A percentile compares a stretch with the other conserved stretches of the same genome.
phyloP scores from a whole-genome alignment of 805 yeast genomes.

The Wickerhamiella brachini region DNA sequence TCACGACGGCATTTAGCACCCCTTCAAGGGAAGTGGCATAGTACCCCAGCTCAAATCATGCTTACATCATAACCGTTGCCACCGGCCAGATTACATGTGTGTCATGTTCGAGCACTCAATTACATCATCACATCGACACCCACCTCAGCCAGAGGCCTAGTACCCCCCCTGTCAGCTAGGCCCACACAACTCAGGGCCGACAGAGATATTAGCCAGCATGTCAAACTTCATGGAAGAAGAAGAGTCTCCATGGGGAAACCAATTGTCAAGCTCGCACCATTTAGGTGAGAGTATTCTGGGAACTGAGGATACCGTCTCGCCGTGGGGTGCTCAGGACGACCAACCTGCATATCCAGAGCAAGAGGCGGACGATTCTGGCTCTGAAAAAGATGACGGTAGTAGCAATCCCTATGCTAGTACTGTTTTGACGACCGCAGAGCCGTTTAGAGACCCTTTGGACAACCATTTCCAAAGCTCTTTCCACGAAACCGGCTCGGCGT shows the following conservation, averaged over 20 bases:
- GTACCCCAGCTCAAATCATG: too few species aligned
- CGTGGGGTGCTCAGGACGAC: slow-evolving; percentile 1
- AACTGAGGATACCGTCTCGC: not conserved
- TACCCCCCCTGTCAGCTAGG: too few species aligned
- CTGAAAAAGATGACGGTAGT: not conserved
- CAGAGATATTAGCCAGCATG: too few species aligned
- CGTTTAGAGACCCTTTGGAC: not conserved
- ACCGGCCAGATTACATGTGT: too few species aligned
- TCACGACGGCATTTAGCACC: too few species aligned
- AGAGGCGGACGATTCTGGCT: not conserved
- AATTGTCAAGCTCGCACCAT: not conserved
- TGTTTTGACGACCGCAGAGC: not conserved
- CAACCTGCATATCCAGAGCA: not conserved
- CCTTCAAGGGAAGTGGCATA: too few species aligned
- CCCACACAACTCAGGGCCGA: too few species aligned
- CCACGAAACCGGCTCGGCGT: too few species aligned
- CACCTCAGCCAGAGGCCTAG: too few species aligned
- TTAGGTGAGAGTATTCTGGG: not conserved
- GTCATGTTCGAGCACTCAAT: too few species aligned
- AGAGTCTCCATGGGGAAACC: slow-evolving; percentile 1
- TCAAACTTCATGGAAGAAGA: slow-evolving; percentile 1
- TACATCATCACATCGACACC: too few species aligned
- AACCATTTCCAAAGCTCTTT: not conserved
- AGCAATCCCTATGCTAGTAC: not conserved
- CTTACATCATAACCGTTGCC: too few species aligned